Evolutionary conservation across 2,329 filamentous ascomycete genomes (phyloP).

Genomic region (Aspergillus glaucus): DNA sequence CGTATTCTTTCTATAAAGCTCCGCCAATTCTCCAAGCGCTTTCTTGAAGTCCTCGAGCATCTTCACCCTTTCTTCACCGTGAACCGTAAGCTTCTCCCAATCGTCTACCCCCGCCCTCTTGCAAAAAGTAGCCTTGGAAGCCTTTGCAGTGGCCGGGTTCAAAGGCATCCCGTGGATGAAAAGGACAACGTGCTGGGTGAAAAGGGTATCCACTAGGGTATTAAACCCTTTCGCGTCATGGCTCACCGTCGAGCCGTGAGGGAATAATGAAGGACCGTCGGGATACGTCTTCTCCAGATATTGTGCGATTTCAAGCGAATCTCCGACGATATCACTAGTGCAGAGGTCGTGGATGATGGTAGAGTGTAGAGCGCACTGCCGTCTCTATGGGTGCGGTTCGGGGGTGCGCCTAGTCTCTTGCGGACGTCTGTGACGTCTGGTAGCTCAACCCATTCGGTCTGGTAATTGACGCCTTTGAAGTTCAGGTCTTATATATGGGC

Average conservation of each 20-base stretch:
- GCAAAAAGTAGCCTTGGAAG: slow-evolving; percentile 3
- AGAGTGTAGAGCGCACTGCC: background rate
- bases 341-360: background rate
- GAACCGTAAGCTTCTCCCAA: slow-evolving; percentile 22
- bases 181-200: slow-evolving; percentile 2
- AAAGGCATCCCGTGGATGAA: slow-evolving; percentile 5
- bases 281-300: background rate
- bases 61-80: slow-evolving; percentile 36
- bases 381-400: background rate
- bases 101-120: slow-evolving; percentile 2
- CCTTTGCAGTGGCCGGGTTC: slow-evolving; percentile 6
- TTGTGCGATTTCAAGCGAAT: background rate
- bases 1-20: slow-evolving; percentile 33
- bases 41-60: slow-evolving; percentile 36
- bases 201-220: slow-evolving; percentile 6
- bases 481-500: slow-evolving; percentile 3
- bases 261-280: background rate
- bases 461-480: slow-evolving; percentile 7
- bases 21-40: slow-evolving; percentile 38
- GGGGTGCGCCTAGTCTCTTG: slow-evolving; percentile 3
- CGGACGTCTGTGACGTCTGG: slow-evolving; percentile 8
- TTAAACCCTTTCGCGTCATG: slow-evolving; percentile 7
- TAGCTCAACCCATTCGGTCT: slow-evolving; percentile 10
- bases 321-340: background rate
- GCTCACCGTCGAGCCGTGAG: background rate